Evolutionary conservation across 2,329 filamentous ascomycete species (phyloP), one percentile per base, ranked within the genome.

Genomic region (Colletotrichum lupini): DNA sequence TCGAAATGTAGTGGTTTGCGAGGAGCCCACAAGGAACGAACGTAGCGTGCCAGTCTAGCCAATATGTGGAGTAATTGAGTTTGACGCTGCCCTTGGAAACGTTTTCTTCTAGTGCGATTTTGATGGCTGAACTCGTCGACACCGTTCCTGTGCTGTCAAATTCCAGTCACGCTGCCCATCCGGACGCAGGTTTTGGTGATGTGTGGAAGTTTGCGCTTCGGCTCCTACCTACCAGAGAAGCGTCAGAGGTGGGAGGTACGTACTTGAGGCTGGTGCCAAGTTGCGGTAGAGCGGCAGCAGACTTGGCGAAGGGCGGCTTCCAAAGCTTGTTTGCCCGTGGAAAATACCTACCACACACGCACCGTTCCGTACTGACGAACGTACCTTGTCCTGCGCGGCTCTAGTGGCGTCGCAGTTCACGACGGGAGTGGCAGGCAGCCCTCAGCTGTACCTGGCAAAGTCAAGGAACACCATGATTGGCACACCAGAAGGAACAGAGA

Each of bases 311-410:
- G 59, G 19, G 24, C 42, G 55, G 67, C 60, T 28, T 65, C 26
- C 22, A 56, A 73, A 73, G 71, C 67, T 73, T 73, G 67, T 73
- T 71, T 66, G 32, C 37, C 61, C 22, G 16, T 32, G 7, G 69
- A 42, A 42, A 42, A 42, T 42, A 7, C 16, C 37, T 42, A 8
- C 37, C 37, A 42, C 8, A 0, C 32, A 35, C 32, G 8, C 32
- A 12, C 16, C 37, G 19, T 49, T n/a, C 16, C 19, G 16, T 49
- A 49, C 42, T 19, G 8, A 22, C 7, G 6, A 19, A 42, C 14
- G 37, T 42, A 19, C 37, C 37, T 19, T 42, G 37, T 42, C 37
- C 14, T 42, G 5, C 42, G 65, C 59, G 55, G 55, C 60, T 52
- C 68, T 63, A 19, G 49, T 57, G 56, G 60, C 59, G 30, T 60